phyloP scores from a whole-genome alignment of 108 stramenopile genomes.

The Nitzschia inconspicua region DNA sequence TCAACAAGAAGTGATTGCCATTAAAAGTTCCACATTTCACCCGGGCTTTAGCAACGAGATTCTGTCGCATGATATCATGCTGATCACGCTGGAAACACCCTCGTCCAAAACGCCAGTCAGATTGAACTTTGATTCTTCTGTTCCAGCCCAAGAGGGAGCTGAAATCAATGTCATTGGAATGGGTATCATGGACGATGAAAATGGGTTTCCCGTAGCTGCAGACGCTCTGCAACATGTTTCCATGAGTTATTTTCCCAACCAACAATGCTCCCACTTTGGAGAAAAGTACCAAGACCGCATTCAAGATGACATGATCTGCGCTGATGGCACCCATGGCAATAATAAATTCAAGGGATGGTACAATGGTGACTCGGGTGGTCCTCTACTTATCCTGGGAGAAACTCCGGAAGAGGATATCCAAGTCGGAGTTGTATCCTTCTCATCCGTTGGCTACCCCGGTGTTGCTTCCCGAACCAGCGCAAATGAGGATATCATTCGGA shows the following conservation, averaged over 20 bases:
- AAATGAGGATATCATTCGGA: too few species aligned
- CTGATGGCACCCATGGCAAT: conserved; percentile 24
- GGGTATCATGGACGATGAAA: conserved; percentile 42
- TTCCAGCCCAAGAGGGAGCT: conserved; percentile 22
- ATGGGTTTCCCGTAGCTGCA: neutral
- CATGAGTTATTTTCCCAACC: conserved; percentile 38
- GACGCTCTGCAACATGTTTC: conserved; percentile 26
- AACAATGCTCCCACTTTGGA: conserved; percentile 24
- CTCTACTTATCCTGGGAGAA: neutral
- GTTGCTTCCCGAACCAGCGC: conserved; percentile 7
- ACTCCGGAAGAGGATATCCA: neutral
- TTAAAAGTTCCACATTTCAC: too few species aligned
- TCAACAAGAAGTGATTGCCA: too few species aligned
- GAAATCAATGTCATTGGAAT: conserved; percentile 43
- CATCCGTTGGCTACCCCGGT: neutral
- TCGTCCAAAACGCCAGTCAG: conserved; percentile 10
- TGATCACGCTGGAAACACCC: conserved; percentile 33
- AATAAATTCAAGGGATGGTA: conserved; percentile 50
- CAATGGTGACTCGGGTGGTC: conserved; percentile 16
- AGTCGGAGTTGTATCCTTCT: too few species aligned
- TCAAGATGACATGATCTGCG: conserved; percentile 57
- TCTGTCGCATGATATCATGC: conserved; percentile 45
- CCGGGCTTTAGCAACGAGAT: conserved; percentile 28
- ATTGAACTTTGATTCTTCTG: conserved; percentile 33
- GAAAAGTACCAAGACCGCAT: conserved; percentile 39